Evolutionary conservation across 2,329 filamentous ascomycete species (phyloP), one percentile per base, ranked within the genome.

Genomic region (Chalaropsis thielavioides): DNA sequence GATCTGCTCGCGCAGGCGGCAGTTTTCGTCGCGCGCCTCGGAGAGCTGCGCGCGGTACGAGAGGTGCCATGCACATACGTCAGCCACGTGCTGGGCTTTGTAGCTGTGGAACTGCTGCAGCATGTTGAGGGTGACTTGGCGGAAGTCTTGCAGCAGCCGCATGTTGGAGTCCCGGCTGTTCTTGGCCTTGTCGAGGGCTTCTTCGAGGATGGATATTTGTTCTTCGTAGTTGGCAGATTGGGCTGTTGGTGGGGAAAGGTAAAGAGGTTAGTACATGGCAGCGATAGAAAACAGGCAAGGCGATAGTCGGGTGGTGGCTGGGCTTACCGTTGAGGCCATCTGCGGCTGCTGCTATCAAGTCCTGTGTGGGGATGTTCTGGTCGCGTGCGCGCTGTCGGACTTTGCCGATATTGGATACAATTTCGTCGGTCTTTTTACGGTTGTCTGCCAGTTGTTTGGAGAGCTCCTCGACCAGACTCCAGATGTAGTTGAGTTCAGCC

Each of bases 401-500:
- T 66, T 79, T 78, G 35, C 84, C 84, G 51, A 86, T 77, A 49
- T 82, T 82, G n/a, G 77, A 78, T 61, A 87, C 82, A 59, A 87
- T 85, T 31, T 84, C 81, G 68, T 85, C 81, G n/a, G 83, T 81
- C 44, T 81, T 80, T 51, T 79, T 77, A 69, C 82, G 78, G 71
- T 85, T 85, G 62, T 85, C 82, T 13, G 83, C 80, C 38, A 87
- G 76, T 71, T 85, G 82, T 41, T 81, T 79, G 70, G 83, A 85
- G 60, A 87, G 76, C 71, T 85, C 83, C 70, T 87, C 84, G 11
- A 87, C 84, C 81, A 87, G 83, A 69, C 78, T 77, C 71, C 86
- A 86, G 71, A 87, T 85, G 73, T 85, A 83, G 71, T 85, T 85
- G 67, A 87, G 79, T 73, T 87, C 84, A 63, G 83, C 81, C 73